Conservation (phyloP, 73 alveolate genomes). For the Paramecium biaurelia region DNA sequence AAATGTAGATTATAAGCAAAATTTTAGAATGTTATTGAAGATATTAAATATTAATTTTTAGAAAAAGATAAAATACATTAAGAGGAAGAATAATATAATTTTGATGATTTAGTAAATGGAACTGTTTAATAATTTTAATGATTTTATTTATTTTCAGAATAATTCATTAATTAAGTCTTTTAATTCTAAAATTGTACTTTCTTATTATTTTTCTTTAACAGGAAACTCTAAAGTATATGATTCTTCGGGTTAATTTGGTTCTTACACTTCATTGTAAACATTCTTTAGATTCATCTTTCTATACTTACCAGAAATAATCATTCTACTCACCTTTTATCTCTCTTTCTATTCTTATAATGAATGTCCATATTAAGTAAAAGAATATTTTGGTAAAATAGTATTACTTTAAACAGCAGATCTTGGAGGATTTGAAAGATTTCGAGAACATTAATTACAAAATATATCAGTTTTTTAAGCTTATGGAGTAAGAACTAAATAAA, state of each 20-base stretch:
- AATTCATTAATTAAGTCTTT: conserved; percentile 36
- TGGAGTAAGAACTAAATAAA: background rate
- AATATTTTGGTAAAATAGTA: background rate
- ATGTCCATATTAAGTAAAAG: conserved; percentile 1
- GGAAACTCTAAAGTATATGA: background rate
- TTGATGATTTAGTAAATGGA: conserved; percentile 24
- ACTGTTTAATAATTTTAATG: background rate
- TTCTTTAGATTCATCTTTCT: background rate
- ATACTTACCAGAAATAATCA: conserved; percentile 25
- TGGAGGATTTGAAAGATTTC: conserved; percentile 41
- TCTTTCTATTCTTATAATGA: background rate
- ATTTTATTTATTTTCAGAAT: conserved; percentile 10
- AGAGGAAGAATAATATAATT: background rate
- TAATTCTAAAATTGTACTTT: conserved; percentile 28
- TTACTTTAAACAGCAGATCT: background rate
- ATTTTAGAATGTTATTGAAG: conserved; percentile 6
- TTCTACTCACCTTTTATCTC: conserved; percentile 1
- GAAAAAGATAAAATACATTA: background rate
- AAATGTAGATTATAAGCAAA: background rate
- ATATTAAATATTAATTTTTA: background rate
- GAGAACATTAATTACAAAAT: conserved; percentile 8
- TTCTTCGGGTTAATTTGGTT: background rate
- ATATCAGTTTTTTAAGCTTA: conserved; percentile 34
- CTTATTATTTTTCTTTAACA: conserved; percentile 29
- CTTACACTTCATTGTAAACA: conserved; percentile 11